Conservation (phyloP, 495 filamentous ascomycete genomes). For the Lasiosphaeris hirsuta region DNA sequence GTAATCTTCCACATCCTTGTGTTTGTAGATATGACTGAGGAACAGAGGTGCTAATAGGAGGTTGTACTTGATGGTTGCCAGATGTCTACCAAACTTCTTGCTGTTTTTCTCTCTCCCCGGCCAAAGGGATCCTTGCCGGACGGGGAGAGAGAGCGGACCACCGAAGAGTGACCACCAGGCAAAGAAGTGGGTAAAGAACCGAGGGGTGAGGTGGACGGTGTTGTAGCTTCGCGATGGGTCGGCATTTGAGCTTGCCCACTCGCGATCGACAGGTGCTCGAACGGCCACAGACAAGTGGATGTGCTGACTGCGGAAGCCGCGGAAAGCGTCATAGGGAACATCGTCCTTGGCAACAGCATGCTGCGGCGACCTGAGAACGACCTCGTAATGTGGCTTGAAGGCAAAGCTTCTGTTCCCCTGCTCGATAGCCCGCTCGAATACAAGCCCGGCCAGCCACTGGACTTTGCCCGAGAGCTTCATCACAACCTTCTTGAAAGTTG, state of each 20-base stretch:
- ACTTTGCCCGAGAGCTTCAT: slow-evolving; percentile 98
- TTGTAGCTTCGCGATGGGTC: slow-evolving; percentile 87
- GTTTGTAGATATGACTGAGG: slow-evolving; percentile 95
- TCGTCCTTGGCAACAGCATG: slow-evolving; percentile 57
- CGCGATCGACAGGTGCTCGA: slow-evolving; percentile 71
- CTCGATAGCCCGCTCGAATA: slow-evolving; percentile 79
- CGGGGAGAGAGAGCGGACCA: slow-evolving; percentile 88
- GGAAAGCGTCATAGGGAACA: slow-evolving; percentile 81
- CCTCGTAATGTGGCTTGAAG: slow-evolving; percentile 90
- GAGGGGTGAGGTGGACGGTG: slow-evolving; percentile 84
- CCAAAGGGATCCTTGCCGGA: slow-evolving; percentile 87
- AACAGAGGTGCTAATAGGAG: slow-evolving; percentile 88
- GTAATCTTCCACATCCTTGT: slow-evolving; percentile 90
- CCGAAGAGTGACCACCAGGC: slow-evolving; percentile 97
- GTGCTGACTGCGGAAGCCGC: slow-evolving; percentile 89
- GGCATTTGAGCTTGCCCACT: slow-evolving; percentile 72
- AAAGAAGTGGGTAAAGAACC: slow-evolving; percentile 98
- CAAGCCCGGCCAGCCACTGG: slow-evolving; percentile 81
- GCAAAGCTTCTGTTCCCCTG: slow-evolving; percentile 69
- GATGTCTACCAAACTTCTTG: slow-evolving; percentile 96
- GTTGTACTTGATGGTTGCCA: slow-evolving; percentile 97
- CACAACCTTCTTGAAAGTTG: slow-evolving; percentile 91
- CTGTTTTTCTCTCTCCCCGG: slow-evolving; percentile 90
- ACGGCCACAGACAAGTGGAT: slow-evolving; percentile 93
- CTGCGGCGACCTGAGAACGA: slow-evolving; percentile 76